Percentiles rank a stretch among this genome's conserved stretches.
Conservation (phyloP, 2,329 filamentous ascomycete genomes). For the Gaeumannomyces sp. region DNA sequence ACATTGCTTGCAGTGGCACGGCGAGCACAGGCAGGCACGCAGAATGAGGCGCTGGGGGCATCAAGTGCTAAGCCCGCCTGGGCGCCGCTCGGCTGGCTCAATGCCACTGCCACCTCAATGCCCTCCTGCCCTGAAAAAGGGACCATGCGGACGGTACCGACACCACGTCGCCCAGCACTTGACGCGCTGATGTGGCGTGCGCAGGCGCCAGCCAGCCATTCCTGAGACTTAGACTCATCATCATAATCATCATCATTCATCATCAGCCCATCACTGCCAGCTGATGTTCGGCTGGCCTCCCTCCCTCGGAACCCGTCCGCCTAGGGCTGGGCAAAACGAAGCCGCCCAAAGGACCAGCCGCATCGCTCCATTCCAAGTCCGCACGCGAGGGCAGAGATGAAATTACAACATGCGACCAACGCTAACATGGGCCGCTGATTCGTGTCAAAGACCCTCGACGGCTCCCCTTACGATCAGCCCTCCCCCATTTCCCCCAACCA, state of each 20-base stretch:
- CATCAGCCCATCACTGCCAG: not conserved
- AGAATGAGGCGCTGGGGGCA: too few relatives aligned
- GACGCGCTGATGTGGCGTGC: not conserved
- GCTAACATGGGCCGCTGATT: not conserved
- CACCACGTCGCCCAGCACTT: too few relatives aligned
- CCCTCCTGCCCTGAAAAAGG: too few relatives aligned
- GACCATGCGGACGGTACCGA: too few relatives aligned
- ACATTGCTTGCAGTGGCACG: not conserved
- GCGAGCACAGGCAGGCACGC: too few relatives aligned
- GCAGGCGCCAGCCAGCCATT: not conserved
- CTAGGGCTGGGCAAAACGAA: too few relatives aligned
- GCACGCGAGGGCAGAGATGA: not conserved
- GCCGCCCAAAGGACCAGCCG: not conserved
- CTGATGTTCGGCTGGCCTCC: too few relatives aligned
- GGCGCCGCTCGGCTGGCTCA: too few relatives aligned
- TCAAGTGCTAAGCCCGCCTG: too few relatives aligned
- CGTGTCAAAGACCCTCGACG: not conserved
- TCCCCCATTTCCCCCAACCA: not conserved
- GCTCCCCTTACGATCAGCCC: too few relatives aligned
- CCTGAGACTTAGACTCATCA: not conserved
- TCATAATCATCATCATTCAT: not conserved
- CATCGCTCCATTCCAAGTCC: not conserved
- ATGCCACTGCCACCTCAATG: too few relatives aligned
- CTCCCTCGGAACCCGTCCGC: too few relatives aligned
- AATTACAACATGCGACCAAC: not conserved